phyloP scores from a whole-genome alignment of 441 rosid species.

The Metrosideros polymorpha region DNA sequence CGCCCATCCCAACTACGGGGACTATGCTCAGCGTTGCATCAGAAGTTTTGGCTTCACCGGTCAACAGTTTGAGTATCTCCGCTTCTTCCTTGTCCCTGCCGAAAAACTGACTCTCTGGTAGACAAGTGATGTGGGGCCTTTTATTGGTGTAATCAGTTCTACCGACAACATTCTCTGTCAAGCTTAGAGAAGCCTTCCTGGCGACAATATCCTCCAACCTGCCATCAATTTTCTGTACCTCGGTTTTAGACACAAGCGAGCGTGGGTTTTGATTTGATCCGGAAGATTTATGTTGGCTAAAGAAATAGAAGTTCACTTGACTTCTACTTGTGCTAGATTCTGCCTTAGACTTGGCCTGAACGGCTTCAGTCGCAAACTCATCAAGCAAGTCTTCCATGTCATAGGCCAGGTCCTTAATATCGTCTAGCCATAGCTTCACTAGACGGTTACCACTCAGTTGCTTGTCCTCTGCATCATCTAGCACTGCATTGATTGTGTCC shows the following conservation, averaged over 20 bases:
- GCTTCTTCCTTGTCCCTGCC: neutral
- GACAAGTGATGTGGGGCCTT: fast-evolving
- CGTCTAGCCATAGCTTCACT: fast-evolving
- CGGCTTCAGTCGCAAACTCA: fast-evolving
- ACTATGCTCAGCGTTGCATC: fast-evolving
- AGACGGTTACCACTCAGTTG: fast-evolving
- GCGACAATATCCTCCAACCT: neutral
- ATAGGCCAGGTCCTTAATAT: neutral
- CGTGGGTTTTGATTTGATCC: too few relatives aligned
- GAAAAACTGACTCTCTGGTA: fast-evolving
- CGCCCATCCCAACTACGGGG: neutral
- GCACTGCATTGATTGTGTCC: neutral
- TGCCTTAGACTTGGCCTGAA: fast-evolving
- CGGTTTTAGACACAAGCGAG: neutral
- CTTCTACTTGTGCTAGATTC: neutral
- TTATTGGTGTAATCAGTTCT: neutral
- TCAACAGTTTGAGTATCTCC: fast-evolving
- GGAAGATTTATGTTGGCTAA: neutral
- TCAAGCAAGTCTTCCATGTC: neutral
- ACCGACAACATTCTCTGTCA: fast-evolving
- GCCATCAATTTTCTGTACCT: fast-evolving
- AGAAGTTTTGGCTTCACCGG: fast-evolving
- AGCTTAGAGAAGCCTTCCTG: fast-evolving
- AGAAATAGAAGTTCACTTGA: fast-evolving
- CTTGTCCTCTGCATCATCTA: neutral